Evolutionary conservation across 805 yeast genomes (phyloP).

Genomic region (Metschnikowia lochheadii): DNA sequence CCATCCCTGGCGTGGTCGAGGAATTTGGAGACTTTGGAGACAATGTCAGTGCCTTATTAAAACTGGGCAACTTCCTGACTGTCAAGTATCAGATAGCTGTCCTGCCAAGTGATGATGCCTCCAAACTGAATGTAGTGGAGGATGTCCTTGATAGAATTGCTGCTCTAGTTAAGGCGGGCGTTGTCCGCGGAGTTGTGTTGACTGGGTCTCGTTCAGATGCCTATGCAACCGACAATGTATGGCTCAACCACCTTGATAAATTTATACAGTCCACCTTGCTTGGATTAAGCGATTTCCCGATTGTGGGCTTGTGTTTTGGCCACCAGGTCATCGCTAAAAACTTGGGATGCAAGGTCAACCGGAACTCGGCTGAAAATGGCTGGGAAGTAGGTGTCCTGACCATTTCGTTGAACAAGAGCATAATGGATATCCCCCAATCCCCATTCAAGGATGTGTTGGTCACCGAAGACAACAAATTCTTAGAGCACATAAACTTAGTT

Average conservation of each 20-base stretch:
- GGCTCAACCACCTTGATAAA: constrained; percentile 40
- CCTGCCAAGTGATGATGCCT: constrained; percentile 9
- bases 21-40: constrained; percentile 54
- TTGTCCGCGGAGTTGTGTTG: constrained; percentile 41
- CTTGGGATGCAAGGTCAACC: constrained; percentile 55
- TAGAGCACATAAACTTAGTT: constrained; percentile 35
- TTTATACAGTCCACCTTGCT: constrained; percentile 26
- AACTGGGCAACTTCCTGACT: constrained; percentile 16
- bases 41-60: constrained; percentile 34
- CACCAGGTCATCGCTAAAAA: constrained; percentile 75
- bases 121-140: constrained; percentile 3
- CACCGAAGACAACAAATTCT: constrained; percentile 52
- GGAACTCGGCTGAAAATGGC: constrained; percentile 49
- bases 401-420: constrained; percentile 43
- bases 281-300: constrained; percentile 33
- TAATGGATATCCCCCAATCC: constrained; percentile 23
- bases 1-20: constrained; percentile 25
- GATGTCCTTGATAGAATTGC: constrained; percentile 18
- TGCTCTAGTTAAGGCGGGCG: constrained; percentile 22
- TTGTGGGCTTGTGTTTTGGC: constrained; percentile 80
- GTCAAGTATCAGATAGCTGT: constrained; percentile 38
- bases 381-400: constrained; percentile 69
- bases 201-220: constrained; percentile 53
- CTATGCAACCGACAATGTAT: constrained; percentile 33
- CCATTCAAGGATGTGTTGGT: constrained; percentile 28